Evolutionary conservation across 768 basidiomycete species (phyloP).

Genomic region (Lactarius vividus): DNA sequence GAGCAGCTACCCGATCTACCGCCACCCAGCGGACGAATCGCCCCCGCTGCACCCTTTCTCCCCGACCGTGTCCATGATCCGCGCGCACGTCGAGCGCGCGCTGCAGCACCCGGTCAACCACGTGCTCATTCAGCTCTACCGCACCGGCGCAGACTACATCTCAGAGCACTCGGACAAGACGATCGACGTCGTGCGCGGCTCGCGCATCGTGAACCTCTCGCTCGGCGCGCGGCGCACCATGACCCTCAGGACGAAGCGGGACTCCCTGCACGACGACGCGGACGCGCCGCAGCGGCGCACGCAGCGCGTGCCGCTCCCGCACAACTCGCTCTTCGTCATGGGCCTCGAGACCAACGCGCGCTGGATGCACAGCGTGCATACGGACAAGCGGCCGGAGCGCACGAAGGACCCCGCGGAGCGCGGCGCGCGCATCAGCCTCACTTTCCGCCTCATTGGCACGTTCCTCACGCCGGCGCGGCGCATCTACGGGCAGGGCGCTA

Average conservation of each 20-base stretch:
- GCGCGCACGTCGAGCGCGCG: constrained; percentile 55
- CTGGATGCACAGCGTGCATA: constrained; percentile 76
- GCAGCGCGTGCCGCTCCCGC: constrained; percentile 70
- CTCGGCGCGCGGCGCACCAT: constrained; percentile 75
- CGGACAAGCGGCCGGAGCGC: constrained; percentile 62
- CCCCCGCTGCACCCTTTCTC: constrained; percentile 67
- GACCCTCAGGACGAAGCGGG: constrained; percentile 68
- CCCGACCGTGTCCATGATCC: constrained; percentile 63
- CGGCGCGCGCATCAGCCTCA: constrained; percentile 76
- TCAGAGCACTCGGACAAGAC: constrained; percentile 89
- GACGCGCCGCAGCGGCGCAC: constrained; percentile 17
- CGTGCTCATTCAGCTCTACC: constrained; percentile 79
- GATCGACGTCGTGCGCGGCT: constrained; percentile 71
- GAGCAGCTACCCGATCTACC: constrained; percentile 69
- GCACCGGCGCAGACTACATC: constrained; percentile 76
- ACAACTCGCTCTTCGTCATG: constrained; percentile 82
- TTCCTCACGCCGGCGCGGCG: constrained; percentile 50
- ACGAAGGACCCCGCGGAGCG: constrained; percentile 57
- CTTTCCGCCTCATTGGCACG: constrained; percentile 76
- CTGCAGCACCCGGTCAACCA: constrained; percentile 73
- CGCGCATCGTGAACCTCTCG: constrained; percentile 77
- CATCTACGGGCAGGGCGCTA: constrained; percentile 77
- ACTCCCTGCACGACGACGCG: constrained; percentile 26
- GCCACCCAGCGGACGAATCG: constrained; percentile 78
- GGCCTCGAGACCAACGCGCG: constrained; percentile 67